Percentiles rank a stretch among this genome's conserved stretches.
These are phyloP conservation scores for Boletus reticuloceps DNA, from an alignment of 768 basidiomycete species.

Conservation along the genomic window DNA sequence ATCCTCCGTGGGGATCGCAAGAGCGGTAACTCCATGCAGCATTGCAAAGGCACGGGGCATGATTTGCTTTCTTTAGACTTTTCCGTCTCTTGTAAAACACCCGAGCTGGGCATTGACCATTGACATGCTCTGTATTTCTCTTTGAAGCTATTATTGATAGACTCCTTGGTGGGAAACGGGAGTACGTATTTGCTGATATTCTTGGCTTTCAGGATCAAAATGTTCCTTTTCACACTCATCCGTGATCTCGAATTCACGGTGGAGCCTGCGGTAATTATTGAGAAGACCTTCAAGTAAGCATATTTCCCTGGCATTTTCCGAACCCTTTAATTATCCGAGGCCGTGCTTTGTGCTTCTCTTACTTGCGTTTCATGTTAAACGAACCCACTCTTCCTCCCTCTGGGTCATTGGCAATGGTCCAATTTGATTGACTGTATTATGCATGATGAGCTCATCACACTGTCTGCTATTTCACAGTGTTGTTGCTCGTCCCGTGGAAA, in stretches of 20 bases:
- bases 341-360: slow-evolving; percentile 12
- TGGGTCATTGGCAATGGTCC: not conserved
- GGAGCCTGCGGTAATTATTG: slow-evolving; percentile 51
- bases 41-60: slow-evolving; percentile 8
- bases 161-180: not conserved
- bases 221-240: slow-evolving; percentile 56
- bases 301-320: slow-evolving; percentile 17
- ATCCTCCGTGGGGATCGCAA: slow-evolving; percentile 7
- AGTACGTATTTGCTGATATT: slow-evolving; percentile 13
- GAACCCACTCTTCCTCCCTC: slow-evolving; percentile 1
- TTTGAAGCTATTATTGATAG: slow-evolving; percentile 3
- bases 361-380: slow-evolving; percentile 19
- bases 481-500: slow-evolving; percentile 57
- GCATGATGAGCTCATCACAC: slow-evolving; percentile 14
- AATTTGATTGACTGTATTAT: slow-evolving; percentile 5
- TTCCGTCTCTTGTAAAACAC: slow-evolving; percentile 3
- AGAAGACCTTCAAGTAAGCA: slow-evolving; percentile 63
- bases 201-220: slow-evolving; percentile 51
- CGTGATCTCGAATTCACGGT: slow-evolving; percentile 55
- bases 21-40: slow-evolving; percentile 5
- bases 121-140: not conserved
- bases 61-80: slow-evolving; percentile 25
- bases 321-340: slow-evolving; percentile 22
- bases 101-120: not conserved
- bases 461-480: slow-evolving; percentile 34